These are phyloP conservation scores for Corynespora cassiicola DNA, from an alignment of 2,329 filamentous ascomycete genomes.

Conservation along the genomic window DNA sequence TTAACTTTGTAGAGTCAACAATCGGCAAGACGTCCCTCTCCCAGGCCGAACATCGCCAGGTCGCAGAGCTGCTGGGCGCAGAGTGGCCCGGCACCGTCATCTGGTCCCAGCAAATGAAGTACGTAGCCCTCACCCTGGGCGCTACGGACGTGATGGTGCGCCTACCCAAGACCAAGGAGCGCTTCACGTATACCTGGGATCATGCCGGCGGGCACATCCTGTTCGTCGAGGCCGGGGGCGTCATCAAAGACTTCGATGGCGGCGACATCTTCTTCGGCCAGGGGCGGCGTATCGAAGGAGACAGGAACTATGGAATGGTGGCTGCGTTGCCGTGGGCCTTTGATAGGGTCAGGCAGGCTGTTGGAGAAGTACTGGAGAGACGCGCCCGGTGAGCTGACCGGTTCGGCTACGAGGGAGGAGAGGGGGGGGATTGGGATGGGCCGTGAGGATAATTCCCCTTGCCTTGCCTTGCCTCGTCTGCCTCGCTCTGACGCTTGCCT, in stretches of 20 bases:
- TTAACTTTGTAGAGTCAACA: conserved; percentile 56
- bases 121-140: conserved; percentile 59
- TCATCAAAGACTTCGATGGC: conserved; percentile 59
- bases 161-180: conserved; percentile 50
- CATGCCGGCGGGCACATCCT: conserved; percentile 62
- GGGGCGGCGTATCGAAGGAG: conserved; percentile 39
- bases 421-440: conserved; percentile 8
- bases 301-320: conserved; percentile 44
- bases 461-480: too few species aligned
- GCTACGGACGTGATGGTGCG: conserved; percentile 58
- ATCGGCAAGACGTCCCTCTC: conserved; percentile 48
- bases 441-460: too few species aligned
- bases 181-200: conserved; percentile 62
- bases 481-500: too few species aligned
- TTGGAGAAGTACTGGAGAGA: conserved; percentile 32
- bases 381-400: conserved; percentile 19
- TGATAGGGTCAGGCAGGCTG: conserved; percentile 30
- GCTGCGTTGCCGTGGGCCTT: conserved; percentile 34
- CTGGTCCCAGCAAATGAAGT: conserved; percentile 62
- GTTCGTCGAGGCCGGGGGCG: conserved; percentile 57
- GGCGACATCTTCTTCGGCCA: conserved; percentile 54
- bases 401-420: conserved; percentile 6
- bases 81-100: conserved; percentile 58
- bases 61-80: conserved; percentile 45
- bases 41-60: conserved; percentile 43